A percentile compares a stretch with the other conserved stretches of the same genome.
Conservation (phyloP, 768 basidiomycete genomes). For the Chlorophyllum brunneum region DNA sequence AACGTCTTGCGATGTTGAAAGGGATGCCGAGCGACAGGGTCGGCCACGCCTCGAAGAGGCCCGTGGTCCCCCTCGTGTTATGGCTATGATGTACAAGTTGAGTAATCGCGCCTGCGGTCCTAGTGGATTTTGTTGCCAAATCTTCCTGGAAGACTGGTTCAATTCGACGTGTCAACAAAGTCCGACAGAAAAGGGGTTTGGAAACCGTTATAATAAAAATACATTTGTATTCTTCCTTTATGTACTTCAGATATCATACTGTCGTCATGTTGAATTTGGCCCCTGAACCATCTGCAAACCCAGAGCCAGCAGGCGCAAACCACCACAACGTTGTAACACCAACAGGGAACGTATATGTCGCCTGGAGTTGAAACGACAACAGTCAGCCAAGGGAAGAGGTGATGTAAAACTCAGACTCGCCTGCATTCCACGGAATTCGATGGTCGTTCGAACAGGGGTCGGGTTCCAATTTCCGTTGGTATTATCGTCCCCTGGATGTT, state of each 20-base stretch:
- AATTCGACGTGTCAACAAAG: background rate
- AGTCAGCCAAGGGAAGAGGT: background rate
- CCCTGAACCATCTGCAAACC: background rate
- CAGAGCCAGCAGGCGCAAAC: conserved; percentile 29
- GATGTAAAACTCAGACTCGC: conserved; percentile 23
- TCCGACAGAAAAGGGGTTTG: background rate
- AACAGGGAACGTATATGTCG: conserved; percentile 73
- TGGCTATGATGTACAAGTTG: background rate
- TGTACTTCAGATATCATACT: background rate
- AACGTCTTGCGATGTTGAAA: background rate
- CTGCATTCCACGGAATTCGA: conserved; percentile 63
- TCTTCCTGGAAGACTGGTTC: background rate
- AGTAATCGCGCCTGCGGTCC: background rate
- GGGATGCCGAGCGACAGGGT: conserved; percentile 5
- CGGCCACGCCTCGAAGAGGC: background rate
- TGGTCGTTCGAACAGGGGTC: conserved; percentile 51
- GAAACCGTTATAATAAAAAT: background rate
- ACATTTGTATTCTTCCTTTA: background rate
- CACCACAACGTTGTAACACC: conserved; percentile 62
- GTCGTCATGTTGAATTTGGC: background rate
- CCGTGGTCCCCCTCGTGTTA: conserved; percentile 10
- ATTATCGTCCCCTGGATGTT: conserved; percentile 44
- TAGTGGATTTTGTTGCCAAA: background rate
- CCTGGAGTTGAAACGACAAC: conserved; percentile 26
- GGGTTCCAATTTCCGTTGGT: conserved; percentile 51